A percentile compares a stretch with the other conserved stretches of the same genome.
These are phyloP conservation scores for Citrus unshiu DNA, from an alignment of 345 rosid genomes.

Conservation along the genomic window DNA sequence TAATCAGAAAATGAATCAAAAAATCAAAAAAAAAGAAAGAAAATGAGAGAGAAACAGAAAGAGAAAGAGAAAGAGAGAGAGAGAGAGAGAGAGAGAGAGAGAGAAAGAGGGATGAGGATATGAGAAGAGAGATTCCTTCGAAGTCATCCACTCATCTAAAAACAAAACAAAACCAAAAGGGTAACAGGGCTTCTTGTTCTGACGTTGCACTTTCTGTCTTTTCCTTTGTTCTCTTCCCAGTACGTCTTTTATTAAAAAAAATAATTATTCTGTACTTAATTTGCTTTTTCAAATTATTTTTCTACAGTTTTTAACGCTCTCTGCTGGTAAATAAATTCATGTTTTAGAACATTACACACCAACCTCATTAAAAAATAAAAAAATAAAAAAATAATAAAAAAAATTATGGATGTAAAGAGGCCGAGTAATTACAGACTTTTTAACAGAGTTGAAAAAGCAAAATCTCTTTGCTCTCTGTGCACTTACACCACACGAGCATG, in stretches of 20 bases:
- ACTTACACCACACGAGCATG: conserved; percentile 22
- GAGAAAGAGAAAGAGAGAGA: conserved; percentile 7
- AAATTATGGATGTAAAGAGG: neutral
- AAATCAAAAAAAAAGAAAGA: neutral
- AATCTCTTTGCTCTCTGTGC: conserved; percentile 21
- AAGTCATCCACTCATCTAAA: conserved; percentile 33
- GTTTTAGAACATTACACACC: too few species aligned
- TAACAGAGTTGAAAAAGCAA: conserved; percentile 27
- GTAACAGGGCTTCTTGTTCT: conserved; percentile 21
- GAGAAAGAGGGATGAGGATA: conserved; percentile 26
- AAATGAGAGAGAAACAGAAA: conserved; percentile 10
- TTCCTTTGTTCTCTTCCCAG: conserved; percentile 35
- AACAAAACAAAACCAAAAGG: conserved; percentile 25
- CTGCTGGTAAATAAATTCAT: neutral
- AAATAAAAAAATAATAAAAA: too few species aligned
- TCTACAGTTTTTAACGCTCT: neutral
- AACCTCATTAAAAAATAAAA: too few species aligned
- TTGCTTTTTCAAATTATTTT: conserved; percentile 1
- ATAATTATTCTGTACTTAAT: neutral
- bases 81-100: conserved; percentile 12
- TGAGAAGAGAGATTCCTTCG: conserved; percentile 23
- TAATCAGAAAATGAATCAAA: neutral
- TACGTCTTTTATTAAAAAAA: neutral
- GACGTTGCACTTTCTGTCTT: conserved; percentile 56
- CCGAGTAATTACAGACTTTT: conserved; percentile 29